Evolutionary conservation across 2,329 filamentous ascomycete species (phyloP).

Genomic region (Laburnicola sp.): DNA sequence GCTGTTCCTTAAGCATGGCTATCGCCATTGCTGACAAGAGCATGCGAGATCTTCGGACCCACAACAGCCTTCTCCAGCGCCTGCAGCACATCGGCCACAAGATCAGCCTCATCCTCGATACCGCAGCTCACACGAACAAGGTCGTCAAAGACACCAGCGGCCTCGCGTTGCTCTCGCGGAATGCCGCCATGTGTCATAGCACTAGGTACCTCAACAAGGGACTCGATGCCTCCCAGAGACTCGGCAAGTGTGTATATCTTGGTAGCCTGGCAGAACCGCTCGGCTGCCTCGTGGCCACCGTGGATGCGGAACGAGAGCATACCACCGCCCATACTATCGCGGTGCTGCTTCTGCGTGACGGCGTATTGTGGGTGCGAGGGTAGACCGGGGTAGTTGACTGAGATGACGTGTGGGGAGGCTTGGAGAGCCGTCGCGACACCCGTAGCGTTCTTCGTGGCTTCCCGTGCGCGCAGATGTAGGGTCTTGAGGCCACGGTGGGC

Average conservation of each 20-base stretch:
- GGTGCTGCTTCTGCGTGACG: constrained; percentile 88
- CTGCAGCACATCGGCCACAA: constrained; percentile 78
- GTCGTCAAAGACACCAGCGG: constrained; percentile 92
- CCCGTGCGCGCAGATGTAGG: constrained; percentile 85
- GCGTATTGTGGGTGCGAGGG: constrained; percentile 82
- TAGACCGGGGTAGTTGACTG: constrained; percentile 94
- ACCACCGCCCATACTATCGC: constrained; percentile 89
- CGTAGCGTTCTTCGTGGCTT: constrained; percentile 80
- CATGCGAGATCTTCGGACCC: constrained; percentile 43
- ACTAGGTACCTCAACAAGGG: constrained; percentile 85
- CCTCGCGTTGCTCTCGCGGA: constrained; percentile 84
- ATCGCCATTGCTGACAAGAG: constrained; percentile 12
- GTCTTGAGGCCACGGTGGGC: constrained; percentile 97
- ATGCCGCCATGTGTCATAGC: constrained; percentile 98
- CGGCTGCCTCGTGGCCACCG: constrained; percentile 81
- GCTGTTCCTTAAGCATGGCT: constrained; percentile 10
- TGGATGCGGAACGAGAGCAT: constrained; percentile 97
- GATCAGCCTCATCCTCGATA: constrained; percentile 85
- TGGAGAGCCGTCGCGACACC: constrained; percentile 77
- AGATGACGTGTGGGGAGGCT: constrained; percentile 76
- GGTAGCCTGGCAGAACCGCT: constrained; percentile 88
- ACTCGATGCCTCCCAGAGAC: constrained; percentile 89
- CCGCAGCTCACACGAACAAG: constrained; percentile 91
- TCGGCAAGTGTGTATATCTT: constrained; percentile 92
- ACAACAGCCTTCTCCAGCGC: constrained; percentile 78